Evolutionary conservation across 306 rosid genomes (phyloP).

Genomic region (Oemleria cerasiformis): DNA sequence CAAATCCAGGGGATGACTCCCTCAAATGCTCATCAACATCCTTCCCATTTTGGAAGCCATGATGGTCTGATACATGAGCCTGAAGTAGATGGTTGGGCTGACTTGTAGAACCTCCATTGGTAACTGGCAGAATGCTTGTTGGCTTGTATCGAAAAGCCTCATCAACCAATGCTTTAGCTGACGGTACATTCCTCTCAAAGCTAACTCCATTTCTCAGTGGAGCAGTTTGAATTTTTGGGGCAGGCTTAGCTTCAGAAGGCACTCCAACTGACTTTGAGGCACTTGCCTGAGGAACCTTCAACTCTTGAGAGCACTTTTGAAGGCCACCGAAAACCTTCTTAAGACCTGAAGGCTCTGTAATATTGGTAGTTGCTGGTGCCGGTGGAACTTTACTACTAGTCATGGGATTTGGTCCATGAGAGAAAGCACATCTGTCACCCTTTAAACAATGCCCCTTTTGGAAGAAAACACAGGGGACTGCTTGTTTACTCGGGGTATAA

Average conservation of each 20-base stretch:
- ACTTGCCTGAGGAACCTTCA: constrained; percentile 47
- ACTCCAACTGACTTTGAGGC: constrained; percentile 35
- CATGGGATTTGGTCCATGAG: constrained; percentile 59
- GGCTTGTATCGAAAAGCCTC: constrained; percentile 49
- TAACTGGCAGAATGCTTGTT: constrained; percentile 29
- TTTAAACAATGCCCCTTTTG: constrained; percentile 82
- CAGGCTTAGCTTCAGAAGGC: constrained; percentile 41
- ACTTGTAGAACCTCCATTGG: constrained; percentile 45
- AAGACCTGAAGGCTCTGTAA: constrained; percentile 40
- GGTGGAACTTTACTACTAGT: constrained; percentile 49
- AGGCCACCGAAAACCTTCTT: constrained; percentile 54
- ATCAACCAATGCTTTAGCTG: constrained; percentile 39
- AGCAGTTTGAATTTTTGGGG: constrained; percentile 42
- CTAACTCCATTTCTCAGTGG: constrained; percentile 41
- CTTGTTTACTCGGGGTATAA: constrained; percentile 56
- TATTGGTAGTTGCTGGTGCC: constrained; percentile 35
- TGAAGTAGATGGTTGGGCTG: constrained; percentile 46
- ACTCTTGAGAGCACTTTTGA: constrained; percentile 52
- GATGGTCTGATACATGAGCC: constrained; percentile 57
- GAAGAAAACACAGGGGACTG: constrained; percentile 86
- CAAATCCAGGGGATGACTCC: constrained; percentile 98
- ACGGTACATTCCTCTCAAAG: constrained; percentile 40
- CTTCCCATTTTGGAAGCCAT: constrained; percentile 72
- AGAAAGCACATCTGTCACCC: constrained; percentile 87
- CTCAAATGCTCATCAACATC: constrained; percentile 79